phyloP scores from a whole-genome alignment of 2,329 filamentous ascomycete species.

The Colletotrichum sp. region DNA sequence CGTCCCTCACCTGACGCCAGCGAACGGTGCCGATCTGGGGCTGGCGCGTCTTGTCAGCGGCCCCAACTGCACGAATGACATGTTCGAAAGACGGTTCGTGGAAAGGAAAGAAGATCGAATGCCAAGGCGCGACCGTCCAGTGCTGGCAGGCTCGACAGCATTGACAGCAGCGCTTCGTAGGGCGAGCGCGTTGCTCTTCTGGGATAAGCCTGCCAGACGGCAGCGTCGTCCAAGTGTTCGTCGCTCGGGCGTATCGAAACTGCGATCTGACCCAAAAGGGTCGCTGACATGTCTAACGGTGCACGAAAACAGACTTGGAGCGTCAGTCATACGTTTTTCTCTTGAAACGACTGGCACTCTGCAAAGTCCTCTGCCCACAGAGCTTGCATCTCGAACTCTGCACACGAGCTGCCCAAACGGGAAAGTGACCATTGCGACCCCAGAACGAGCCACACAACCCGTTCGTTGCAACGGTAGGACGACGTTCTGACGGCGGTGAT shows the following conservation, averaged over 20 bases:
- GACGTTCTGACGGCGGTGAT: background rate
- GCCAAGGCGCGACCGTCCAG: background rate
- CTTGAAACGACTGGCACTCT: background rate
- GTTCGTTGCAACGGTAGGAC: background rate
- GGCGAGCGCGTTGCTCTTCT: background rate
- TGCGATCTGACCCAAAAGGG: background rate
- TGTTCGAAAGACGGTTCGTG: background rate
- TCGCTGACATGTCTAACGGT: background rate
- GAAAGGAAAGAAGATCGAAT: background rate
- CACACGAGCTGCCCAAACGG: background rate
- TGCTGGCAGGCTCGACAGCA: background rate
- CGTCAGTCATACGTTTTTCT: background rate
- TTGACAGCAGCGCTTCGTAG: background rate
- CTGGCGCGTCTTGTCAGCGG: background rate
- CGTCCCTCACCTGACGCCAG: background rate
- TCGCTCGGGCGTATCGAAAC: conserved; percentile 14
- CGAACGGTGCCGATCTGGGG: background rate
- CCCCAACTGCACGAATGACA: background rate
- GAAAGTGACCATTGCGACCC: background rate
- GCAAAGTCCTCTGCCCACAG: background rate
- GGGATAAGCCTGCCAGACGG: background rate
- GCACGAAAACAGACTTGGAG: background rate
- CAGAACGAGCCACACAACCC: background rate
- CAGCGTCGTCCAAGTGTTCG: background rate
- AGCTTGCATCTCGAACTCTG: background rate